phyloP scores from a whole-genome alignment of 163 green algal species.

The Chloromonas sp. region DNA sequence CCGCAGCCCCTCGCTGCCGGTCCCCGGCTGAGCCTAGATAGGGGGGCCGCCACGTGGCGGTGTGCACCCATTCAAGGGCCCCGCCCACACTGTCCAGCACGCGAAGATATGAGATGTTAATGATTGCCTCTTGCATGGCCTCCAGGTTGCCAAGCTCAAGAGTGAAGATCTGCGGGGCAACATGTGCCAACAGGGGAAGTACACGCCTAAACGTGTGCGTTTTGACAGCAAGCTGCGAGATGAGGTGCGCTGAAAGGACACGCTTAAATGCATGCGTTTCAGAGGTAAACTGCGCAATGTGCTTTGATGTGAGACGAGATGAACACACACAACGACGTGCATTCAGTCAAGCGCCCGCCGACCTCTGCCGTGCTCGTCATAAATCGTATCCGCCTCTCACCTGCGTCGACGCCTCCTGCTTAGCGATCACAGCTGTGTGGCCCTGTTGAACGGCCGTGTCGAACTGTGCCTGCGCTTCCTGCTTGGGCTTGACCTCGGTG shows the following conservation, averaged over 20 bases:
- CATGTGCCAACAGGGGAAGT: not conserved
- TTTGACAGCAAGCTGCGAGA: no score
- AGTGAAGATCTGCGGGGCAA: constrained; percentile 3
- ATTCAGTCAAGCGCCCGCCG: no score
- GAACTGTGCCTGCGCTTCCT: constrained; percentile 20
- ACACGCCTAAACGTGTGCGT: no score
- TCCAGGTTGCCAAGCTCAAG: constrained; percentile 31
- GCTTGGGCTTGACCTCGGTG: constrained; percentile 22
- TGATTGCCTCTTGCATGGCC: constrained; percentile 13
- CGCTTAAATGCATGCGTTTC: no score
- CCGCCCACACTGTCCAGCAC: constrained; percentile 22
- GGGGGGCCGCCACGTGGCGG: constrained; percentile 30
- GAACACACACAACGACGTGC: no score
- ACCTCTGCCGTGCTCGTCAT: no score
- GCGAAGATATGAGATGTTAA: constrained; percentile 26
- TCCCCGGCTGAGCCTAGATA: constrained; percentile 15
- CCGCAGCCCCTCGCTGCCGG: not conserved
- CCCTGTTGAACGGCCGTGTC: constrained; percentile 19
- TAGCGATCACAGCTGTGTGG: constrained; percentile 21
- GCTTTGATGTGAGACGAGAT: no score
- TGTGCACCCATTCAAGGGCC: constrained; percentile 29
- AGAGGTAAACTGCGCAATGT: no score
- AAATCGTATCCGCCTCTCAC: not conserved
- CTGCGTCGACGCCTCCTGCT: constrained; percentile 12
- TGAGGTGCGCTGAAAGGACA: no score